phyloP scores from a whole-genome alignment of 2,329 filamentous ascomycete species.

The Lasiodiplodia sp. region DNA sequence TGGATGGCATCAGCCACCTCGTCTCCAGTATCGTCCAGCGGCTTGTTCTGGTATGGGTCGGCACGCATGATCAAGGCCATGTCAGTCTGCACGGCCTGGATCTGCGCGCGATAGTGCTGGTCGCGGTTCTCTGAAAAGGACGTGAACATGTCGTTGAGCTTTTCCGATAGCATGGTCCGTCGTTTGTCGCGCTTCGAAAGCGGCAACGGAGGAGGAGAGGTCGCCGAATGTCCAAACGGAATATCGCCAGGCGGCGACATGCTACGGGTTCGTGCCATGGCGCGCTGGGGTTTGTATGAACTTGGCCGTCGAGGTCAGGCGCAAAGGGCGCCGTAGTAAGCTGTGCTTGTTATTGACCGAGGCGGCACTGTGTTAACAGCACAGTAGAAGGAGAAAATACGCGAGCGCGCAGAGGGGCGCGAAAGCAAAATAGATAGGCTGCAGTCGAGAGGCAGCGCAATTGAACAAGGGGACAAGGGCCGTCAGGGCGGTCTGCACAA shows the following conservation, averaged over 20 bases:
- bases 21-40: slow-evolving; percentile 71
- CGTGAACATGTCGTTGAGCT: slow-evolving; percentile 76
- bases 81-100: slow-evolving; percentile 91
- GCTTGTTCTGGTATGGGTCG: slow-evolving; percentile 76
- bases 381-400: background rate
- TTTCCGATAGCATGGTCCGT: slow-evolving; percentile 81
- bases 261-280: slow-evolving; percentile 50
- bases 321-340: background rate
- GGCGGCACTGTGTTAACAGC: slow-evolving; percentile 5
- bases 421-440: background rate
- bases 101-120: slow-evolving; percentile 83
- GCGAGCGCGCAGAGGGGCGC: background rate
- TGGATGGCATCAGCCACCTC: slow-evolving; percentile 69
- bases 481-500: slow-evolving; percentile 18
- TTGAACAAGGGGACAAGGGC: background rate
- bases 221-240: slow-evolving; percentile 46
- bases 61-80: slow-evolving; percentile 85
- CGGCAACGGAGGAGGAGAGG: slow-evolving; percentile 62
- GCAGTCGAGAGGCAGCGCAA: slow-evolving; percentile 1
- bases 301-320: background rate
- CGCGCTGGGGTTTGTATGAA: background rate
- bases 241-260: slow-evolving; percentile 46
- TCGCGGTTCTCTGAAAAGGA: slow-evolving; percentile 84
- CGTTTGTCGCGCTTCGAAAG: slow-evolving; percentile 90
- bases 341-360: background rate